Evolutionary conservation across 192 early-diverging fungal genomes (phyloP).

Genomic region (Phlyctochytrium planicorne): DNA sequence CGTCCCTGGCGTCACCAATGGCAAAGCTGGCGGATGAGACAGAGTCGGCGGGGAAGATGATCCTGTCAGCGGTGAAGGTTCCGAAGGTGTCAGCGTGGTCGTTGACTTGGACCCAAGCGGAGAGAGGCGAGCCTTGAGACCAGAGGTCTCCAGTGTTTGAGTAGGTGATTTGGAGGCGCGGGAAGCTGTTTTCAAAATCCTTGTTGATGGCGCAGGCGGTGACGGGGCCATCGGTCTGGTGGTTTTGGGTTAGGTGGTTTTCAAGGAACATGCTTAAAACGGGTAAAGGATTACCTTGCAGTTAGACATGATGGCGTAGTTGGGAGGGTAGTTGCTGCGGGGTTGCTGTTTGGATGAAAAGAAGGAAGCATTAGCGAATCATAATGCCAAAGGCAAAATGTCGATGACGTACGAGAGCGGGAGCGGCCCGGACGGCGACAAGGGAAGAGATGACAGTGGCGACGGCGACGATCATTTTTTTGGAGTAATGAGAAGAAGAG

Average conservation of each 20-base stretch:
- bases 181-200: background rate
- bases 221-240: constrained; percentile 1
- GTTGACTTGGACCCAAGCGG: constrained; percentile 8
- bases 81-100: background rate
- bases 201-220: background rate
- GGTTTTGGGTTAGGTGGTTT: too few species aligned
- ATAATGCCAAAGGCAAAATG: too few species aligned
- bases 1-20: background rate
- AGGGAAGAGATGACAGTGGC: background rate
- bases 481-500: too few species aligned
- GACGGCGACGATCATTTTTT: background rate
- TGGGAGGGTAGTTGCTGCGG: background rate
- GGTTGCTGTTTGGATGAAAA: too few species aligned
- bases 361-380: too few species aligned
- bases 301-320: background rate
- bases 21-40: background rate
- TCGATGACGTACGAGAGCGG: background rate
- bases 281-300: background rate
- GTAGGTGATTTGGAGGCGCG: background rate
- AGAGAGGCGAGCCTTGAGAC: constrained; percentile 10
- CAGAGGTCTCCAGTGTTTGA: constrained; percentile 2
- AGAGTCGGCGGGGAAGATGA: background rate
- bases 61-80: background rate
- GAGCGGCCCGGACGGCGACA: background rate
- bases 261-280: too few species aligned